Conservation (phyloP, 2,329 filamentous ascomycete species). For the Colletotrichum sp. region DNA sequence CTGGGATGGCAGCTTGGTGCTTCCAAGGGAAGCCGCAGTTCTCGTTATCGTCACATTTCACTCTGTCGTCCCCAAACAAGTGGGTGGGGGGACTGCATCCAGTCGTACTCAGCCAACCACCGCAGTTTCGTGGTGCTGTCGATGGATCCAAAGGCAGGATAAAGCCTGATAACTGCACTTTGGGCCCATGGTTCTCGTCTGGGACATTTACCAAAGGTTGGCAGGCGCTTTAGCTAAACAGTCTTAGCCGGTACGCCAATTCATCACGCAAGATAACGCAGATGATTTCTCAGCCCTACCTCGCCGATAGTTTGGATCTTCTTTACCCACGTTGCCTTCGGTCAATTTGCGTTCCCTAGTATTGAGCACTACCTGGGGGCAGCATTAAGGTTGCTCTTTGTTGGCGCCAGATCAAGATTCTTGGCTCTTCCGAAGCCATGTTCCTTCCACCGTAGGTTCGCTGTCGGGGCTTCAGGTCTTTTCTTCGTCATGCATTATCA, state of each 20-base stretch:
- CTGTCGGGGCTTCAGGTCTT: background rate
- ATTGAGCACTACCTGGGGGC: background rate
- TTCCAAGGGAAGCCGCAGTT: background rate
- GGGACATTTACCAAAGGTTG: background rate
- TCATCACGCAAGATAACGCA: background rate
- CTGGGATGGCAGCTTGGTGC: background rate
- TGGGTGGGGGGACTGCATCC: background rate
- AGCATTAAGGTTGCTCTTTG: background rate
- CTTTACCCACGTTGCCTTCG: background rate
- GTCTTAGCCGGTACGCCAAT: background rate
- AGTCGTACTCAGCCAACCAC: background rate
- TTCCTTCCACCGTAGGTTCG: background rate
- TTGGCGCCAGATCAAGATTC: background rate
- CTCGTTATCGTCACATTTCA: background rate
- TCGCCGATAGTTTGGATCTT: background rate
- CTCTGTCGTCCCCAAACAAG: background rate
- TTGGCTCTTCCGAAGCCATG: background rate
- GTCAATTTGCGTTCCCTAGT: background rate
- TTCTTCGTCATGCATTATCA: background rate
- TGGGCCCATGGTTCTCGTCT: background rate
- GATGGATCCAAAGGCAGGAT: background rate
- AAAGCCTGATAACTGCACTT: background rate
- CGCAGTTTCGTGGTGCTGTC: background rate
- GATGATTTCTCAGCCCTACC: background rate
- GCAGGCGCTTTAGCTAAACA: background rate